A percentile compares a stretch with the other conserved stretches of the same genome.
phyloP scores from a whole-genome alignment of 2,329 filamentous ascomycete species.

The Phialophora tarda region DNA sequence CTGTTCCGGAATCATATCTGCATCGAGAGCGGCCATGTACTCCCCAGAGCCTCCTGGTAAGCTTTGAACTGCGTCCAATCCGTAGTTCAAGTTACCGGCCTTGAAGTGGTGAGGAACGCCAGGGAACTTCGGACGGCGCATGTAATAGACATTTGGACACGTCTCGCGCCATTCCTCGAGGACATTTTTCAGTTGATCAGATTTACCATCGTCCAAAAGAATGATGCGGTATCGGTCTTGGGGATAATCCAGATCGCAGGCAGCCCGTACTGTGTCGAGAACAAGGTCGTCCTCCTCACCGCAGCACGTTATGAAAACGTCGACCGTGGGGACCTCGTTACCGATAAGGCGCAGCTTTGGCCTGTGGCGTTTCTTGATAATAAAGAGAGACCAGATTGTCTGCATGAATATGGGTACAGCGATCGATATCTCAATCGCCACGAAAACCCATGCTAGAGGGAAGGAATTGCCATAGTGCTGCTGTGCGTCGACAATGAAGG shows the following conservation, averaged over 20 bases:
- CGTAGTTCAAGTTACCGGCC: slow-evolving; percentile 57
- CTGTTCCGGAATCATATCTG: slow-evolving; percentile 45
- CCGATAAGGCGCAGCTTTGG: slow-evolving; percentile 54
- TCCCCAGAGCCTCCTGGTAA: slow-evolving; percentile 62
- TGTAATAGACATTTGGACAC: slow-evolving; percentile 52
- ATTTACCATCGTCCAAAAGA: slow-evolving; percentile 58
- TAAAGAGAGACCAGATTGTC: slow-evolving; percentile 64
- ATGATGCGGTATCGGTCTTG: slow-evolving; percentile 59
- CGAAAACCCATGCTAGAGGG: slow-evolving; percentile 63
- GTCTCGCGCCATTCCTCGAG: slow-evolving; percentile 45
- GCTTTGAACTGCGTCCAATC: slow-evolving; percentile 57
- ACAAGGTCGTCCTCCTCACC: slow-evolving; percentile 62
- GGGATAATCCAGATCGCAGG: slow-evolving; percentile 61
- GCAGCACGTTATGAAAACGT: slow-evolving; percentile 63
- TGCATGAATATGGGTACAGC: slow-evolving; percentile 63
- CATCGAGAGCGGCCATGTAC: slow-evolving; percentile 51
- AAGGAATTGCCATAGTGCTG: slow-evolving; percentile 50
- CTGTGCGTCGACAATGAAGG: slow-evolving; percentile 61
- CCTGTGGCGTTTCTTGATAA: slow-evolving; percentile 60
- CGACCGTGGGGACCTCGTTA: slow-evolving; percentile 60
- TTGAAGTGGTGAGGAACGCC: slow-evolving; percentile 42
- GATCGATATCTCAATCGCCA: slow-evolving; percentile 57
- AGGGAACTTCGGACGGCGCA: slow-evolving; percentile 50
- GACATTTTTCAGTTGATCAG: slow-evolving; percentile 45
- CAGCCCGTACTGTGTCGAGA: slow-evolving; percentile 60